These are phyloP conservation scores for Hypericum perforatum DNA, from an alignment of 345 rosid genomes.

Conservation along the genomic window DNA sequence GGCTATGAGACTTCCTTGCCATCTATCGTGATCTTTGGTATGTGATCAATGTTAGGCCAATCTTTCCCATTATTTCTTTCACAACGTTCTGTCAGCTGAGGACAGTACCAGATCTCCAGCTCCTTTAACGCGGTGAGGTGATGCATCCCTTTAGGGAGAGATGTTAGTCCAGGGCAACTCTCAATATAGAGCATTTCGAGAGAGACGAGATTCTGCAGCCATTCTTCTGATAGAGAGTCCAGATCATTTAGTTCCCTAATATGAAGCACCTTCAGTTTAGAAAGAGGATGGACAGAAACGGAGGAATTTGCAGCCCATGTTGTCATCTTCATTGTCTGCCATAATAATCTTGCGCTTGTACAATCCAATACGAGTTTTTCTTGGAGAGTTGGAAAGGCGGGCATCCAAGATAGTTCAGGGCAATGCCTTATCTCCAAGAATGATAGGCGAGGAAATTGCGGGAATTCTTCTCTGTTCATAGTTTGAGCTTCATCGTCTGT, in stretches of 20 bases:
- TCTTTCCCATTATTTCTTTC: not conserved
- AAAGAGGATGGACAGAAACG: not conserved
- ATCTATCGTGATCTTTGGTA: not conserved
- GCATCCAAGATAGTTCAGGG: not conserved
- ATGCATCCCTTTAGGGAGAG: not conserved
- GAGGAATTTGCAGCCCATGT: not conserved
- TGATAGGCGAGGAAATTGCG: not conserved
- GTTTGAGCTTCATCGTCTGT: slow-evolving; percentile 2
- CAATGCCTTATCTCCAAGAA: not conserved
- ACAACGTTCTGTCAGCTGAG: not conserved
- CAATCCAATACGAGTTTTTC: not conserved
- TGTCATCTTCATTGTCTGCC: slow-evolving; percentile 3
- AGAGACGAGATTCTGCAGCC: slow-evolving; percentile 1
- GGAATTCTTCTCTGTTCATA: slow-evolving; percentile 7
- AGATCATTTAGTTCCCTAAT: not conserved
- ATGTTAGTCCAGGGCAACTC: not conserved
- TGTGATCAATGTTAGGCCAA: not conserved
- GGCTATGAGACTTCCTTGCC: no score
- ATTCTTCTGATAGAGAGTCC: not conserved
- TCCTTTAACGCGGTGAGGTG: not conserved
- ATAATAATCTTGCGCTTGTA: not conserved
- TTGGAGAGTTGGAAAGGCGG: not conserved
- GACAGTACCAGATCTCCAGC: not conserved
- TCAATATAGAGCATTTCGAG: not conserved
- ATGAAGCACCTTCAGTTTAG: not conserved